These are phyloP conservation scores for Leptographium wingfieldii DNA, from an alignment of 2,329 filamentous ascomycete genomes.

Conservation along the genomic window DNA sequence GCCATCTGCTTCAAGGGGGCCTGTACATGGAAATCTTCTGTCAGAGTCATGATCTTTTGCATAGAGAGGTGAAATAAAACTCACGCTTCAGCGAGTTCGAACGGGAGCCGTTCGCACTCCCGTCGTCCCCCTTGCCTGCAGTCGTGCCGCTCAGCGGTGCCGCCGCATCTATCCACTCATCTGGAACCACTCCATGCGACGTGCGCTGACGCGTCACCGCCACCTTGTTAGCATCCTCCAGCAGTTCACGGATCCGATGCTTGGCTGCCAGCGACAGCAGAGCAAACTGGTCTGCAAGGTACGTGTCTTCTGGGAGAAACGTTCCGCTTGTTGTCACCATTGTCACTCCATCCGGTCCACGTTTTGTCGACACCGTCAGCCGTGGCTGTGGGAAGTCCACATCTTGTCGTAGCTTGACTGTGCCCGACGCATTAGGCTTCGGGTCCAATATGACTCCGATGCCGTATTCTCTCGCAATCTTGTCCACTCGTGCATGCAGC, in stretches of 20 bases:
- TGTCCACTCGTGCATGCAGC: slow-evolving; percentile 44
- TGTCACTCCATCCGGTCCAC: slow-evolving; percentile 47
- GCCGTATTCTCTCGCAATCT: slow-evolving; percentile 45
- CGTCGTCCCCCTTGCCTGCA: slow-evolving; percentile 21
- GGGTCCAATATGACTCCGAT: slow-evolving; percentile 42
- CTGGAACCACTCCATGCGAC: slow-evolving; percentile 66
- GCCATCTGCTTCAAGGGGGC: slow-evolving; percentile 28
- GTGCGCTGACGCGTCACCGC: slow-evolving; percentile 61
- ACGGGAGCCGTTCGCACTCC: slow-evolving; percentile 39
- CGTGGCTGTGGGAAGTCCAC: slow-evolving; percentile 36
- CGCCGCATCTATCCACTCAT: slow-evolving; percentile 64
- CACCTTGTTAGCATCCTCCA: slow-evolving; percentile 65
- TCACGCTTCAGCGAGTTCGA: slow-evolving; percentile 49
- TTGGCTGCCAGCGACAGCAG: slow-evolving; percentile 74
- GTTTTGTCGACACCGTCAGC: slow-evolving; percentile 40
- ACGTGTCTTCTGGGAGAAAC: slow-evolving; percentile 63
- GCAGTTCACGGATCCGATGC: slow-evolving; percentile 59
- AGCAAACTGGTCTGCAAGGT: slow-evolving; percentile 69
- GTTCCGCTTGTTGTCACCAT: slow-evolving; percentile 51
- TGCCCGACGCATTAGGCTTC: slow-evolving; percentile 29
- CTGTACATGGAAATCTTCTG: slow-evolving; percentile 17
- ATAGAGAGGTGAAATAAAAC: slow-evolving; percentile 13
- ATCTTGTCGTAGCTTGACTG: slow-evolving; percentile 36
- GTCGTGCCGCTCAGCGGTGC: slow-evolving; percentile 27
- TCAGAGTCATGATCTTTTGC: slow-evolving; percentile 3